These are phyloP conservation scores for Glarea lozoyensis DNA, from an alignment of 495 filamentous ascomycete species.

Conservation along the genomic window DNA sequence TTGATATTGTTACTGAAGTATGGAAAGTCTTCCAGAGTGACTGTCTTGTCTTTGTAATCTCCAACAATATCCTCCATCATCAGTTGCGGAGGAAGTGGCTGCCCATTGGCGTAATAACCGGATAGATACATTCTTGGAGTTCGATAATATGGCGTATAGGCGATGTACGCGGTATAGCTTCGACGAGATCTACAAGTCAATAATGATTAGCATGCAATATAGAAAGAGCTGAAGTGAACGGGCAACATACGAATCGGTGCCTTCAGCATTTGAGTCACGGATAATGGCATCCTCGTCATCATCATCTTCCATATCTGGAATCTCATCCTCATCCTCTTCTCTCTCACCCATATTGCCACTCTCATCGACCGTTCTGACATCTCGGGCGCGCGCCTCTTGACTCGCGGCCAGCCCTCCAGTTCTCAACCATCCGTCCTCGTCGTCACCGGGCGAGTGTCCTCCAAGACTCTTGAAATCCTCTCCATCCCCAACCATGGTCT, in stretches of 20 bases:
- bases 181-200: constrained; percentile 55
- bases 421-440: constrained; percentile 86
- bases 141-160: constrained; percentile 92
- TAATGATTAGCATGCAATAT: neutral
- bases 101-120: constrained; percentile 72
- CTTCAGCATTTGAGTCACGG: constrained; percentile 53
- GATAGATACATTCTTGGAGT: constrained; percentile 94
- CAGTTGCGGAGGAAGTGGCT: constrained; percentile 74
- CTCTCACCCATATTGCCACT: constrained; percentile 66
- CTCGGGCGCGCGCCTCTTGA: constrained; percentile 62
- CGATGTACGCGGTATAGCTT: constrained; percentile 96
- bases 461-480: constrained; percentile 46
- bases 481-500: constrained; percentile 73
- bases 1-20: constrained; percentile 78
- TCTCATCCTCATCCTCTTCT: constrained; percentile 76
- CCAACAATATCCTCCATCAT: constrained; percentile 99
- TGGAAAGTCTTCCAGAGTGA: constrained; percentile 95
- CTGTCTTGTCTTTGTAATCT: constrained; percentile 99
- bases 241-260: constrained; percentile 57
- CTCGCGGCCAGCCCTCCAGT: constrained; percentile 69
- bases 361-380: constrained; percentile 83
- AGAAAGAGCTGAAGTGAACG: neutral
- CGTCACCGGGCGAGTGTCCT: constrained; percentile 36
- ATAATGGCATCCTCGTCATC: constrained; percentile 97
- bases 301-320: constrained; percentile 97